Conservation (phyloP, 257 asterid species). For the Nicotiana sylvestris region DNA sequence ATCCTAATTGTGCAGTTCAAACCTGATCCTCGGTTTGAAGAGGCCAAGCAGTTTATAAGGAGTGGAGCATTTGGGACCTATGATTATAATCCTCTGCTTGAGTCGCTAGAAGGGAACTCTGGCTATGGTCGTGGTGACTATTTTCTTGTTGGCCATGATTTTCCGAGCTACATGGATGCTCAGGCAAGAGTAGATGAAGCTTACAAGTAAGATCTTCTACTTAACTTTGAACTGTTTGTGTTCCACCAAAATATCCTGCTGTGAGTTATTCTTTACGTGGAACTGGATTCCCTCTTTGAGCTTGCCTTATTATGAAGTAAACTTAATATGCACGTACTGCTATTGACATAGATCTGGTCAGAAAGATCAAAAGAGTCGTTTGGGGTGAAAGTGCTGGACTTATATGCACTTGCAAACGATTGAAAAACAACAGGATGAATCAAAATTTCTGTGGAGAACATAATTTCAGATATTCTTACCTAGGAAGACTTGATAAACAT, state of each 20-base stretch:
- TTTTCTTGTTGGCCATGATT: conserved; percentile 87
- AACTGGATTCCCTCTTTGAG: not conserved
- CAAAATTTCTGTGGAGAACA: too few species aligned
- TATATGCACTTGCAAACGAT: too few species aligned
- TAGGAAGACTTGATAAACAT: too few species aligned
- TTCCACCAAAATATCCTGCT: not conserved
- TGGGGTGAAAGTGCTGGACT: too few species aligned
- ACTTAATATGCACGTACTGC: not conserved
- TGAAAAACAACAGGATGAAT: too few species aligned
- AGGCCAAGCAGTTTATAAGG: conserved; percentile 85
- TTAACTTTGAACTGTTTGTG: not conserved
- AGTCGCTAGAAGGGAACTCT: conserved; percentile 86
- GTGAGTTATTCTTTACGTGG: not conserved
- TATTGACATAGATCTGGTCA: not conserved
- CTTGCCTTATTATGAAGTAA: not conserved
- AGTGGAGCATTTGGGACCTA: conserved; percentile 96
- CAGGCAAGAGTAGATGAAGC: conserved; percentile 83
- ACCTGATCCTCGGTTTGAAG: conserved; percentile 92
- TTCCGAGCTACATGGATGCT: conserved; percentile 89
- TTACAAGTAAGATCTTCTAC: conserved; percentile 66
- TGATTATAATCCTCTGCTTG: conserved; percentile 91
- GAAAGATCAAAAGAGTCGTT: not conserved
- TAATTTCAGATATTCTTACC: too few species aligned
- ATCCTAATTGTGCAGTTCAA: conserved; percentile 55
- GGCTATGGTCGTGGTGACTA: conserved; percentile 98